These are phyloP conservation scores for Plasmodium ovale DNA, from an alignment of 169 alveolate genomes.

Conservation along the genomic window DNA sequence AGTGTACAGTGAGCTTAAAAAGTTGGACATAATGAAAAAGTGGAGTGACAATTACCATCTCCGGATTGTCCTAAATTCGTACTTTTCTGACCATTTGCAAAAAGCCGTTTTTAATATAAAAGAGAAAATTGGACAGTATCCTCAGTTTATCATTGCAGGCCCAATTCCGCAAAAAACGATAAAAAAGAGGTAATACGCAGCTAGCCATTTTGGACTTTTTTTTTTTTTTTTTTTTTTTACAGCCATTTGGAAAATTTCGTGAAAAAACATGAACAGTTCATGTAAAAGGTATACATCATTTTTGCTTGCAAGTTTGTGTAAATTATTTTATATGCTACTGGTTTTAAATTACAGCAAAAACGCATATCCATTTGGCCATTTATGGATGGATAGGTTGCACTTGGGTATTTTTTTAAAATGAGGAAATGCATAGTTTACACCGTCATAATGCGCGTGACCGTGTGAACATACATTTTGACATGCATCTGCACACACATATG, in stretches of 20 bases:
- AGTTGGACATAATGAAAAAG: slow-evolving; percentile 55
- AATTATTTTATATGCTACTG: no score
- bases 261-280: no score
- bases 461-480: no score
- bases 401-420: no score
- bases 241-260: no score
- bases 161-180: slow-evolving; percentile 71
- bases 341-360: no score
- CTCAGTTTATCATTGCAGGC: slow-evolving; percentile 58
- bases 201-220: neutral
- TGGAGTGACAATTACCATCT: slow-evolving; percentile 69
- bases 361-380: no score
- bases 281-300: no score
- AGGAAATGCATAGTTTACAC: no score
- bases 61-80: slow-evolving; percentile 40
- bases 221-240: neutral
- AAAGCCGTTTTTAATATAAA: slow-evolving; percentile 63
- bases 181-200: slow-evolving; percentile 38
- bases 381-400: no score
- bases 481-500: neutral
- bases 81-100: slow-evolving; percentile 73
- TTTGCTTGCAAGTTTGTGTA: no score
- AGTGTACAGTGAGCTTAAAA: slow-evolving; percentile 42
- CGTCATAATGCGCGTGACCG: no score
- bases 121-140: slow-evolving; percentile 51